A percentile compares a stretch with the other conserved stretches of the same genome.
phyloP scores from a whole-genome alignment of 768 basidiomycete genomes.

The Boletus tomentosulus region DNA sequence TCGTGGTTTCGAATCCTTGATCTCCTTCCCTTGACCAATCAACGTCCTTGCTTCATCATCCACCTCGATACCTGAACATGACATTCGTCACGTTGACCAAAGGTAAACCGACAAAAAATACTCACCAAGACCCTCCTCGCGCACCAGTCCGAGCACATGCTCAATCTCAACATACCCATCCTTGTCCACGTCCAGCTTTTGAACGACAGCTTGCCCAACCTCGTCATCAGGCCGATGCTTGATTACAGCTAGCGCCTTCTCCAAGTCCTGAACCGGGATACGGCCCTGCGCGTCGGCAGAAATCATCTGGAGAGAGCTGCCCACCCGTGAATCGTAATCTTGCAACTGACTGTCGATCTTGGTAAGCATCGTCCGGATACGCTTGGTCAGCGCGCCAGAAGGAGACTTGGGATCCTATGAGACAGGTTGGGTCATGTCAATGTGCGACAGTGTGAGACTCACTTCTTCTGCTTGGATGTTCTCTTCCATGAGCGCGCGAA shows the following conservation, averaged over 20 bases:
- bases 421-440: slow-evolving; percentile 1
- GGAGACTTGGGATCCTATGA: slow-evolving; percentile 72
- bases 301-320: slow-evolving; percentile 80
- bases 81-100: background rate
- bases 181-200: slow-evolving; percentile 93
- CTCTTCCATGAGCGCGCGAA: slow-evolving; percentile 89
- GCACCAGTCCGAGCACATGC: slow-evolving; percentile 85
- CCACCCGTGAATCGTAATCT: slow-evolving; percentile 87
- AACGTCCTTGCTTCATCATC: slow-evolving; percentile 82
- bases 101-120: slow-evolving; percentile 2
- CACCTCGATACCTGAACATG: slow-evolving; percentile 62
- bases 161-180: slow-evolving; percentile 95
- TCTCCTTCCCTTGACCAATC: slow-evolving; percentile 78
- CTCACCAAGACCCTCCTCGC: slow-evolving; percentile 81
- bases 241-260: slow-evolving; percentile 89
- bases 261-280: slow-evolving; percentile 83
- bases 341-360: slow-evolving; percentile 92
- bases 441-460: slow-evolving; percentile 4
- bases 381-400: slow-evolving; percentile 86
- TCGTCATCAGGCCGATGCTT: slow-evolving; percentile 91
- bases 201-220: slow-evolving; percentile 78
- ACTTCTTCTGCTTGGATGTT: slow-evolving; percentile 88
- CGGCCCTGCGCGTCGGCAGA: slow-evolving; percentile 82
- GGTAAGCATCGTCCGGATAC: slow-evolving; percentile 91
- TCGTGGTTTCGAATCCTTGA: slow-evolving; percentile 75